Evolutionary conservation across 371 early-diverging fungal species (phyloP).

Genomic region (Rhizopus microsporus): DNA sequence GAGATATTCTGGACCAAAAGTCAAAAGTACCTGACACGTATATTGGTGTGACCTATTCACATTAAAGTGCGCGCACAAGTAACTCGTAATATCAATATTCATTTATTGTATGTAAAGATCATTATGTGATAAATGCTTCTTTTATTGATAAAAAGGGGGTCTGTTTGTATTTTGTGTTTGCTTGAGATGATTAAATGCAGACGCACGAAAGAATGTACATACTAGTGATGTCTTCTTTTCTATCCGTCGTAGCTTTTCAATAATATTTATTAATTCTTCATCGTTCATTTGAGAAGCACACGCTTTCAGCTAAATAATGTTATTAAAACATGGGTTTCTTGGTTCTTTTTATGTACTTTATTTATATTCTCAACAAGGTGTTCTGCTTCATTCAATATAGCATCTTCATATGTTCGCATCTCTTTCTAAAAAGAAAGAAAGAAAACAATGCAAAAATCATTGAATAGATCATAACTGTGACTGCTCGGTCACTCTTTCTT

Average conservation of each 20-base stretch:
- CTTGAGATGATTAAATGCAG: slow-evolving; percentile 17
- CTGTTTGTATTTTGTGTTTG: slow-evolving; percentile 2
- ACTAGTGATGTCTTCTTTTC: slow-evolving; percentile 52
- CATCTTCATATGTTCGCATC: slow-evolving; percentile 45
- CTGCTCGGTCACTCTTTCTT: neutral
- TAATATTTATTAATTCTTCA: slow-evolving; percentile 30
- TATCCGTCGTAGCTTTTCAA: slow-evolving; percentile 45
- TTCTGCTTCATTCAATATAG: slow-evolving; percentile 38
- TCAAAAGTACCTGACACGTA: too few relatives aligned
- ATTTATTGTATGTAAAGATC: neutral
- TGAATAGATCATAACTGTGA: neutral
- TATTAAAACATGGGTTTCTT: neutral
- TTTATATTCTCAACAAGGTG: slow-evolving; percentile 35
- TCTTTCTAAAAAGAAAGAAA: neutral
- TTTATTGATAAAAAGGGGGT: neutral
- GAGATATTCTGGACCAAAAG: too few relatives aligned
- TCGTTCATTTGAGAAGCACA: slow-evolving; percentile 40
- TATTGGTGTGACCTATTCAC: too few relatives aligned
- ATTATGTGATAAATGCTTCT: too few relatives aligned
- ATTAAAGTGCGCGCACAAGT: too few relatives aligned
- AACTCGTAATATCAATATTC: too few relatives aligned
- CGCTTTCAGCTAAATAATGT: slow-evolving; percentile 38
- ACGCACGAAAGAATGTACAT: slow-evolving; percentile 51
- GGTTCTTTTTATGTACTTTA: slow-evolving; percentile 21
- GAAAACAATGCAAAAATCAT: neutral